These are phyloP conservation scores for Lotmaria passim DNA, from an alignment of 208 protist species.

Conservation along the genomic window DNA sequence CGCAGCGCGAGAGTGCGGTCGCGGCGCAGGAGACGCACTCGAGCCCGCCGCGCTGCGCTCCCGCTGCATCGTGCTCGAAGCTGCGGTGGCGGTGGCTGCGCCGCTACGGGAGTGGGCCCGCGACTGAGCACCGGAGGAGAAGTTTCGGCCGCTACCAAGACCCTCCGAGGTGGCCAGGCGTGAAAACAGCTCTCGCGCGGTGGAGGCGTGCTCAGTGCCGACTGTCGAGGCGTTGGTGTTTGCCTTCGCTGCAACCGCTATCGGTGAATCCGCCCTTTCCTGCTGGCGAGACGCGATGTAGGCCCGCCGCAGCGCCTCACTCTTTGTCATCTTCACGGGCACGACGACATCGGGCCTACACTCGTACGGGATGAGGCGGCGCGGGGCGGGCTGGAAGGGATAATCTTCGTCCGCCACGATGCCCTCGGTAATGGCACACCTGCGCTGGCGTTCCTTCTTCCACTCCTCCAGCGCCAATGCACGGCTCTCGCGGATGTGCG, in stretches of 20 bases:
- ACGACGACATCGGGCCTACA: constrained; percentile 71
- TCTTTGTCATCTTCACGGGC: constrained; percentile 56
- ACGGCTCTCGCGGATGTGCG: constrained; percentile 39
- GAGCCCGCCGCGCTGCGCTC: constrained; percentile 18
- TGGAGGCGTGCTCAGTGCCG: constrained; percentile 10
- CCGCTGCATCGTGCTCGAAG: background rate
- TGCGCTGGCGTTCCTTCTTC: constrained; percentile 40
- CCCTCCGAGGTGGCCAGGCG: constrained; percentile 1
- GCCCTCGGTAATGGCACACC: constrained; percentile 33
- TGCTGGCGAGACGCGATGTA: constrained; percentile 13
- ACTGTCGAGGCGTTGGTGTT: background rate
- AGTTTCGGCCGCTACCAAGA: background rate
- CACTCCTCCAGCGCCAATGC: constrained; percentile 47
- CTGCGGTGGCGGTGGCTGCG: background rate
- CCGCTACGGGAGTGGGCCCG: constrained; percentile 6
- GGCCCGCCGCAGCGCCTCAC: constrained; percentile 61
- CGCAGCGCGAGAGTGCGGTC: background rate
- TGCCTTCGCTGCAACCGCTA: background rate
- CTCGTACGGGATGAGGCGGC: constrained; percentile 74
- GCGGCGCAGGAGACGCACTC: background rate
- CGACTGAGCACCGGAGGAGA: background rate
- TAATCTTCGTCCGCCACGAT: constrained; percentile 34
- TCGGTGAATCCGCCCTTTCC: background rate
- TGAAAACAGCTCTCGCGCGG: constrained; percentile 26
- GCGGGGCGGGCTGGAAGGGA: constrained; percentile 61